Conservation (phyloP, 805 yeast species). For the Jamesozyma hellenica region DNA sequence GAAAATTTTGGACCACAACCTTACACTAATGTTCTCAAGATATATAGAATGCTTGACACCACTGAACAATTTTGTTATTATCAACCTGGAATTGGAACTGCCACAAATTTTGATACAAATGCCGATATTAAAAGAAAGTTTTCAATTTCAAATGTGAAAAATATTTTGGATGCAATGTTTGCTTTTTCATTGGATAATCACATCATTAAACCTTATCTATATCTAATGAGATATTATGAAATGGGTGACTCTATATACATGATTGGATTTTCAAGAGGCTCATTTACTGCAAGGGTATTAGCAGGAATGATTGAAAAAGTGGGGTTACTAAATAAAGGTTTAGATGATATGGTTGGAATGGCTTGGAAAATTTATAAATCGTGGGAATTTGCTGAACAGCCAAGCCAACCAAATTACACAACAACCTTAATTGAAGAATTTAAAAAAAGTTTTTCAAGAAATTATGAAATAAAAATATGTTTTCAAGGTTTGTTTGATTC, state of each 20-base stretch:
- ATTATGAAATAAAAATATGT: slow-evolving; percentile 34
- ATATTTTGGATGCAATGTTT: slow-evolving; percentile 35
- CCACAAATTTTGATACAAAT: slow-evolving; percentile 33
- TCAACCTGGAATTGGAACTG: slow-evolving; percentile 59
- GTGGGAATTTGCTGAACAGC: slow-evolving; percentile 55
- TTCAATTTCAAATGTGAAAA: slow-evolving; percentile 12
- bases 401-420: slow-evolving; percentile 35
- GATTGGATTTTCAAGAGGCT: slow-evolving; percentile 58
- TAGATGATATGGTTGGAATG: slow-evolving; percentile 44
- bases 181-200: slow-evolving; percentile 49
- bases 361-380: slow-evolving; percentile 55
- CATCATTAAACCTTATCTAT: slow-evolving; percentile 47
- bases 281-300: slow-evolving; percentile 53
- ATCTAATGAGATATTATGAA: slow-evolving; percentile 39
- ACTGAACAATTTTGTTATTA: slow-evolving; percentile 47
- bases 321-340: slow-evolving; percentile 47
- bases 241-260: slow-evolving; percentile 43
- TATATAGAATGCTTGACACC: slow-evolving; percentile 43
- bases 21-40: slow-evolving; percentile 43
- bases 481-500: slow-evolving; percentile 66
- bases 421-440: slow-evolving; percentile 44
- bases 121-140: slow-evolving; percentile 13
- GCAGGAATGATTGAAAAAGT: slow-evolving; percentile 57
- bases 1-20: slow-evolving; percentile 49
- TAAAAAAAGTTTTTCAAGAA: slow-evolving; percentile 42